Evolutionary conservation across 257 asterid species (phyloP), one percentile per base, ranked within the genome.

Genomic region (Handroanthus guayacan): DNA sequence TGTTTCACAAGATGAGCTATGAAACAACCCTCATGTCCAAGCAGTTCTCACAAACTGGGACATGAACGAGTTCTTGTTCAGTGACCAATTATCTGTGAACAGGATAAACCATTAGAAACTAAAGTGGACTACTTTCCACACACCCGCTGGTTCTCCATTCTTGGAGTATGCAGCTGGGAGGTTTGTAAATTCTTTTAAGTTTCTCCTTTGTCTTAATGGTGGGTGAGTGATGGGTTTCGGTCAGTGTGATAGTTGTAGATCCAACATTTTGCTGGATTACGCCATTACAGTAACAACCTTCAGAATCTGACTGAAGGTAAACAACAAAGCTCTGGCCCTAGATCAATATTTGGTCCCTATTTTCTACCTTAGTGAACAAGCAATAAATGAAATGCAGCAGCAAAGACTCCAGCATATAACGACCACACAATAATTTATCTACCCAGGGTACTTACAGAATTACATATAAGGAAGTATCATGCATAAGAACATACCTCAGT

Each of bases 401-500:
- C 70, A 58, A 39, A 76, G 51, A 72, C 48, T 41, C 20, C 16
- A 2, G 47, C 16, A 38, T 14, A 6, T 25, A 5, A 52, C 52
- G 12, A 62, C 14, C 62, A 52, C 56, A 52, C 48, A 31, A 64
- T 44, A 54, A 10, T 50, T 66, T 36, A 44, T 79, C 68, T 16
- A 58, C 71, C 68, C 9, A 57, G 65, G 14, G 71, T 56, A 41
- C 58, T 12, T 54, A 48, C 56, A 36, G 3, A 41, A 36, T 18
- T 48, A 11, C 37, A 54, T 5, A 55, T 17, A 52, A 67, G 31
- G 70, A 55, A 52, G 34, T 9, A 62, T 45, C 47, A 66, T 12
- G 17, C 18, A 45, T 17, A 16, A 55, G 67, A 64, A 52, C 83
- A 71, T 78, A 85, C 91, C 95, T 84, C 69, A 89, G 87, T 79